These are phyloP conservation scores for Didymella keratinophila DNA, from an alignment of 2,329 filamentous ascomycete species.

Conservation along the genomic window DNA sequence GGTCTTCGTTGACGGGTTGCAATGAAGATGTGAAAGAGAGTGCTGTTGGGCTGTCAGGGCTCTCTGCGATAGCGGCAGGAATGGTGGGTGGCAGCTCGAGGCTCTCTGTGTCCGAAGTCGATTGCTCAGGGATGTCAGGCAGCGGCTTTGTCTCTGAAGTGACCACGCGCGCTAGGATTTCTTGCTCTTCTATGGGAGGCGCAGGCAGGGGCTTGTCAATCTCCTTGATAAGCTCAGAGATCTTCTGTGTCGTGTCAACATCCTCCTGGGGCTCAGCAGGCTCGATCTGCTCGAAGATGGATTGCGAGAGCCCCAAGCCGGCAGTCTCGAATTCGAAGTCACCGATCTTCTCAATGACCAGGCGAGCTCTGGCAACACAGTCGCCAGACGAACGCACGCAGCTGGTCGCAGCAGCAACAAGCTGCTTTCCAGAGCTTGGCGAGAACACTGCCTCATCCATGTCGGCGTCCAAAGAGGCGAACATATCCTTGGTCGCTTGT, in stretches of 20 bases:
- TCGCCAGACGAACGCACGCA: constrained; percentile 92
- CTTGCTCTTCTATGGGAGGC: constrained; percentile 49
- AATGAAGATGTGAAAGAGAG: constrained; percentile 57
- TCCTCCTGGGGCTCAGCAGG: constrained; percentile 21
- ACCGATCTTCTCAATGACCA: constrained; percentile 85
- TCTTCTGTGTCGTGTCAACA: constrained; percentile 20
- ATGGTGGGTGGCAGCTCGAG: constrained; percentile 34
- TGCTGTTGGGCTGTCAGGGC: constrained; percentile 38
- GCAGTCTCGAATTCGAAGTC: constrained; percentile 78
- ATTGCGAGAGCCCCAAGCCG: constrained; percentile 53
- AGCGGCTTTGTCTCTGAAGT: constrained; percentile 71
- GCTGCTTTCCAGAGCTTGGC: constrained; percentile 77
- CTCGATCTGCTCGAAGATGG: constrained; percentile 42
- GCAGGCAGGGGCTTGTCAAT: constrained; percentile 51
- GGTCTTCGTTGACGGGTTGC: constrained; percentile 40
- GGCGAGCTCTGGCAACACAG: constrained; percentile 85
- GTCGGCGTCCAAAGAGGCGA: constrained; percentile 71
- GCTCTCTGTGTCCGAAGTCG: constrained; percentile 45
- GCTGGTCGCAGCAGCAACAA: constrained; percentile 80
- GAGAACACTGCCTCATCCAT: constrained; percentile 80
- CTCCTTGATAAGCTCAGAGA: constrained; percentile 31
- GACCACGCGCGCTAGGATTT: constrained; percentile 51
- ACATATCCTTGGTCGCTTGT: constrained; percentile 79
- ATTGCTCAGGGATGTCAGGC: constrained; percentile 65
- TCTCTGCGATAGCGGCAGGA: constrained; percentile 33